Evolutionary conservation across 768 basidiomycete species (phyloP), one percentile per base, ranked within the genome.

Genomic region (Suillus lakei): DNA sequence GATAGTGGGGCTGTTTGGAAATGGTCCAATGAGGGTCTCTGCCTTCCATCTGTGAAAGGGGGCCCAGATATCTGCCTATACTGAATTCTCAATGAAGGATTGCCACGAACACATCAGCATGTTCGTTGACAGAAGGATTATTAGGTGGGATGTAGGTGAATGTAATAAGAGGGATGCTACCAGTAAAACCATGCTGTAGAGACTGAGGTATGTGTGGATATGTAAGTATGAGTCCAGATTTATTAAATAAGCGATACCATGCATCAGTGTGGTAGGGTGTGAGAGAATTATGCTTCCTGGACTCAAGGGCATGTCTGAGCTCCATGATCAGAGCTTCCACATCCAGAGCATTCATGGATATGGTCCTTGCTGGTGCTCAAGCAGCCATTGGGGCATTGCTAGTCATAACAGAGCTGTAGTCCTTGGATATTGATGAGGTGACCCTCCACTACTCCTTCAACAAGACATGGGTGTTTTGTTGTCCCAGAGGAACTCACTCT

Each of bases 281-380:
- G 50, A 68, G 55, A 0, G 76, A 68, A 0, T 73, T 68, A 72
- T 8, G 56, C 53, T 34, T 66, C 71, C 77, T 77, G 70, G 30
- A 70, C 74, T 58, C 63, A 73, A 79, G 76, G 72, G 69, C 83
- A 84, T 2, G 26, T 54, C 41, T 79, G 72, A 72, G 83, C 82
- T 26, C 83, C 77, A 60, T 85, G 81, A 59, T 46, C 30, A 32
- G 65, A 10, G 3, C 63, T 60, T 44, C 79, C 78, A 60, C 84
- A 83, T 5, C 84, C 82, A 0, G 82, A 82, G 74, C 82, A 85
- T 21, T 75, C 66, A 71, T 83, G 82, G 0, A 63, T 59, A 32
- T 68, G 43, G 23, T 67, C 60, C 69, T 78, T 73, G 9, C 61
- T 44, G 26, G 43, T 67, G 44, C 56, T 65, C 5, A 16, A 32